Evolutionary conservation across 495 filamentous ascomycete species (phyloP), one percentile per base, ranked within the genome.

Genomic region (Parathielavia appendiculata): DNA sequence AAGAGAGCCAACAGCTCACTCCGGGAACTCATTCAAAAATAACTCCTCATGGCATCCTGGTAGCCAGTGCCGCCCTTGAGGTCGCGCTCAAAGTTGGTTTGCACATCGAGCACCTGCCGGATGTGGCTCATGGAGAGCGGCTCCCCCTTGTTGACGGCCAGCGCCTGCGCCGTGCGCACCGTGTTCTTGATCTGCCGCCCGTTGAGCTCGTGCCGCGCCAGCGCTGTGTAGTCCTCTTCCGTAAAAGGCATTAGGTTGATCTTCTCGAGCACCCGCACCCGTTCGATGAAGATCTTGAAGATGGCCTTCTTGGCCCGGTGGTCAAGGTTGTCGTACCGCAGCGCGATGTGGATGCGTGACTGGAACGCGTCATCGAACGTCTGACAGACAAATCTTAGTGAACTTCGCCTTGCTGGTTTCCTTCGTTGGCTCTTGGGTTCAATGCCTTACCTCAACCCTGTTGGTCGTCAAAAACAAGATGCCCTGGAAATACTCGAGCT

Each of bases 181-280:
- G 86, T 88, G 70, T 96, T 96, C 76, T 96, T 96, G 79, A 96
- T 96, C 79, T 95, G 91, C 58, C 91, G 83, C n/a, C 91, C 91
- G 65, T 96, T 96, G 54, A 96, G 72, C 41, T 84, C 84, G 65
- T 87, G 82, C 44, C 84, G 76, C 0, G 87, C 81, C 47, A 96
- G 73, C 40, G 67, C 67, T 46, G 86, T 84, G 64, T 81, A 87
- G 66, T 92, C 87, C 26, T 79, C 77, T 17, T 90, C 84, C 0
- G 76, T 79, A 65, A 96, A 93, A 1, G 78, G 69, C 59, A 76
- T 79, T 0, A 76, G 77, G 53, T 81, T 78, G 26, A 86, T 72
- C 16, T 83, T 84, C 59, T 87, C 82, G 57, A 83, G 79, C 10
- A 80, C 80, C 13, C 83, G 75, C 12, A 91, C 88, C 22, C 82